Evolutionary conservation across 2,329 filamentous ascomycete genomes (phyloP).

Genomic region (Cordyceps cicadae): DNA sequence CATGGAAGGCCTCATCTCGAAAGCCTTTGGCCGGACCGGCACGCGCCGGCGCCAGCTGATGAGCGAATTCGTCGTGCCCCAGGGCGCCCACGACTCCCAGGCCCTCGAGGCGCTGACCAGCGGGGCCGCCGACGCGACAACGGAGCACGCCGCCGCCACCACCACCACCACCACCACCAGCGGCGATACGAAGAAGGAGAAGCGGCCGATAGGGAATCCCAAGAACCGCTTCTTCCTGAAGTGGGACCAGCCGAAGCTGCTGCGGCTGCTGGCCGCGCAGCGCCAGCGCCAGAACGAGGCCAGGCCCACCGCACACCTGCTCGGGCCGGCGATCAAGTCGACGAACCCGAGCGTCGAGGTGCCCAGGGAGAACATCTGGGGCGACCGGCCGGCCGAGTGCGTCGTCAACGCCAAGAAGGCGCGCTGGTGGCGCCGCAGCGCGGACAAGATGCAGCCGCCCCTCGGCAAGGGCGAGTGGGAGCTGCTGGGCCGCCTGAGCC

Average conservation of each 20-base stretch:
- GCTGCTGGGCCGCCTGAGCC: slow-evolving; percentile 37
- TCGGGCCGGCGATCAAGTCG: slow-evolving; percentile 17
- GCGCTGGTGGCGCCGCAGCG: slow-evolving; percentile 38
- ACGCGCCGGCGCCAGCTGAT: slow-evolving; percentile 42
- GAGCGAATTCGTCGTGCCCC: slow-evolving; percentile 26
- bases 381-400: slow-evolving; percentile 32
- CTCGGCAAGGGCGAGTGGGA: slow-evolving; percentile 48
- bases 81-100: slow-evolving; percentile 32
- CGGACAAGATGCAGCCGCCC: slow-evolving; percentile 45
- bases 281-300: slow-evolving; percentile 21
- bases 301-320: slow-evolving; percentile 20
- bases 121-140: background rate
- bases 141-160: background rate
- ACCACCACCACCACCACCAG: no score
- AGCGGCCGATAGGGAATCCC: slow-evolving; percentile 1
- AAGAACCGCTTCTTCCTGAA: slow-evolving; percentile 32
- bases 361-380: slow-evolving; percentile 42
- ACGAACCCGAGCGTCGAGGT: slow-evolving; percentile 29
- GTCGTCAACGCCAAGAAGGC: slow-evolving; percentile 34
- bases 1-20: slow-evolving; percentile 39
- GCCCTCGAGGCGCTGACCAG: slow-evolving; percentile 30
- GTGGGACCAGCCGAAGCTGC: slow-evolving; percentile 42
- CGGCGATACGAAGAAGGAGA: slow-evolving; percentile 1
- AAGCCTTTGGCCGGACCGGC: slow-evolving; percentile 46
- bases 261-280: slow-evolving; percentile 35